These are phyloP conservation scores for Phaeosphaeriaceae sp. DNA, from an alignment of 2,329 filamentous ascomycete genomes.

Conservation along the genomic window DNA sequence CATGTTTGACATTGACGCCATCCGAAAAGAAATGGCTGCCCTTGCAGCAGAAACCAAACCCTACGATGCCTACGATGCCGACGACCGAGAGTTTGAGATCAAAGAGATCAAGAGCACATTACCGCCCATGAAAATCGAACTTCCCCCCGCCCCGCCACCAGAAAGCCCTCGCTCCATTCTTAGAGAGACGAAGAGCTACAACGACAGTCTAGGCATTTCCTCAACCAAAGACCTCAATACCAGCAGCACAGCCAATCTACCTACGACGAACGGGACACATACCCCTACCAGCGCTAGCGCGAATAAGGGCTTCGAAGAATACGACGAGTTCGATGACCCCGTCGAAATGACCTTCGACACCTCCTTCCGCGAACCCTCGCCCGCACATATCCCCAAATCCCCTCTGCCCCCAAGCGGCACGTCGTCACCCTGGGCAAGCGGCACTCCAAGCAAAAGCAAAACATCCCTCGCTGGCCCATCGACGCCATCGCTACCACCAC, in stretches of 20 bases:
- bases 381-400: conserved; percentile 15
- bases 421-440: conserved; percentile 15
- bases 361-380: conserved; percentile 36
- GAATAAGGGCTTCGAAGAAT: conserved; percentile 38
- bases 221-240: conserved; percentile 9
- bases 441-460: neutral
- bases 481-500: neutral
- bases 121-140: conserved; percentile 82
- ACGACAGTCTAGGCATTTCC: conserved; percentile 41
- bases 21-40: conserved; percentile 72
- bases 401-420: conserved; percentile 15
- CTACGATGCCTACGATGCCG: conserved; percentile 34
- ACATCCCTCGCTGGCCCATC: conserved; percentile 2
- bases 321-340: conserved; percentile 44
- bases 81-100: conserved; percentile 61
- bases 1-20: conserved; percentile 94
- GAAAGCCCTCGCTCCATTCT: conserved; percentile 34
- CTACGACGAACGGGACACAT: conserved; percentile 25
- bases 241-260: conserved; percentile 23
- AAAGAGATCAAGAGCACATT: conserved; percentile 87
- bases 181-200: conserved; percentile 52
- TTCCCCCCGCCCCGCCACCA: conserved; percentile 26
- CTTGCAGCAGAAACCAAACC: conserved; percentile 70
- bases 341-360: conserved; percentile 56
- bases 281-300: conserved; percentile 8